phyloP scores from a whole-genome alignment of 768 basidiomycete species.

The Dacryopinax primogenitus region DNA sequence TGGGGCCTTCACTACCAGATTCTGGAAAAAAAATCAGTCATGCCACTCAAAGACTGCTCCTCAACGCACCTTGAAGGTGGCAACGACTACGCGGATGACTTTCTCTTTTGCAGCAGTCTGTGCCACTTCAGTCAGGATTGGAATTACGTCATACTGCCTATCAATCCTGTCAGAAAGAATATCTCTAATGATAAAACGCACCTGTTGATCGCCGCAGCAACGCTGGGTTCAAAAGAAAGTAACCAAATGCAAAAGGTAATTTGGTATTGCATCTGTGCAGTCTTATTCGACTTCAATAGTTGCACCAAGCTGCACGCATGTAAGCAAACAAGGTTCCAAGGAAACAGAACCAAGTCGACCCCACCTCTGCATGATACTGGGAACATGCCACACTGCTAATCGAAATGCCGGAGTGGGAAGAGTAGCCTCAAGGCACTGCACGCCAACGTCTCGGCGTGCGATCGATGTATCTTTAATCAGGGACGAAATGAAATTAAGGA shows the following conservation, averaged over 20 bases:
- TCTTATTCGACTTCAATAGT: constrained; percentile 63
- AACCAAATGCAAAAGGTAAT: constrained; percentile 88
- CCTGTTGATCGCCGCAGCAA: constrained; percentile 82
- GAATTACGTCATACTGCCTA: constrained; percentile 83
- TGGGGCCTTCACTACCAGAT: constrained; percentile 81
- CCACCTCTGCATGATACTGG: constrained; percentile 57
- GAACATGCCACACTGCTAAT: constrained; percentile 63
- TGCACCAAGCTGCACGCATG: constrained; percentile 52
- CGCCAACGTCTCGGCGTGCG: constrained; percentile 68
- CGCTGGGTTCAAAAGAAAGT: constrained; percentile 73
- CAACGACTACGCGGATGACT: constrained; percentile 82
- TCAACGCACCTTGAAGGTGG: constrained; percentile 64
- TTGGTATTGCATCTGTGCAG: constrained; percentile 93
- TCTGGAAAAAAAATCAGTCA: constrained; percentile 35
- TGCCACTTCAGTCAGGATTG: constrained; percentile 68
- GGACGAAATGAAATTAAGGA: constrained; percentile 45
- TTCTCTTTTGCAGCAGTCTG: constrained; percentile 93
- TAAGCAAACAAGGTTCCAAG: constrained; percentile 9
- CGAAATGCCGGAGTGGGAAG: constrained; percentile 71
- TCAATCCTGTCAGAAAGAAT: constrained; percentile 6
- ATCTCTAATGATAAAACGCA: constrained; percentile 29
- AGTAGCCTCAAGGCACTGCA: constrained; percentile 80
- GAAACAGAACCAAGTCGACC: constrained; percentile 14
- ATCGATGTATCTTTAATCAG: constrained; percentile 45
- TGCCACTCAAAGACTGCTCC: not conserved